A percentile compares a stretch with the other conserved stretches of the same genome.
These are phyloP conservation scores for Neofusicoccum sp. DNA, from an alignment of 2,329 filamentous ascomycete species.

Conservation along the genomic window DNA sequence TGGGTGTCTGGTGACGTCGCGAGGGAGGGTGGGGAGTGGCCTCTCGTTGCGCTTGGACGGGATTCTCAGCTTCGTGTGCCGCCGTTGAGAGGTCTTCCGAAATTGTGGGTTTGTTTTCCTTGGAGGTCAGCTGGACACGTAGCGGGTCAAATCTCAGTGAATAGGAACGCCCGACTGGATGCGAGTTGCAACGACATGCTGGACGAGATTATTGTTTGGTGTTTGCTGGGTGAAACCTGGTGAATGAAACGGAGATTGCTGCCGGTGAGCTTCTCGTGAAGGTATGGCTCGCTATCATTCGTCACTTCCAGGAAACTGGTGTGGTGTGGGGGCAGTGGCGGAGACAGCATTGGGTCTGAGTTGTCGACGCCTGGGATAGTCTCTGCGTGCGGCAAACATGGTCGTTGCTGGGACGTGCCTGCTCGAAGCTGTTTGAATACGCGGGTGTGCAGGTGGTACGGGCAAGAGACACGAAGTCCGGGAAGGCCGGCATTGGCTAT, in stretches of 20 bases:
- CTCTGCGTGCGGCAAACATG: not conserved
- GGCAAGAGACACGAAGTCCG: not conserved
- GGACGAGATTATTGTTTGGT: not conserved
- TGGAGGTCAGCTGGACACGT: not conserved
- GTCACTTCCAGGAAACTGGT: not conserved
- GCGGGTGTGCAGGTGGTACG: slow-evolving; percentile 7
- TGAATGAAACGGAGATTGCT: not conserved
- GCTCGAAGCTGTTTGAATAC: not conserved
- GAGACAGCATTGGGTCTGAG: not conserved
- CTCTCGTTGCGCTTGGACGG: not conserved
- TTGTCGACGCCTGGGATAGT: not conserved
- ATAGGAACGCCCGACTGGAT: not conserved
- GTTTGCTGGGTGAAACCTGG: not conserved
- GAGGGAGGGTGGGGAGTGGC: not conserved
- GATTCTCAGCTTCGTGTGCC: too few relatives aligned
- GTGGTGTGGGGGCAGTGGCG: not conserved
- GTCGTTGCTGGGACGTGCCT: not conserved
- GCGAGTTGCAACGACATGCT: too few relatives aligned
- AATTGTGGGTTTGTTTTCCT: too few relatives aligned
- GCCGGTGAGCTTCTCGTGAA: not conserved
- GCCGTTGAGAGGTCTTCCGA: too few relatives aligned
- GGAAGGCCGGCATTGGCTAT: not conserved
- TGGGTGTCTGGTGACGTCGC: not conserved
- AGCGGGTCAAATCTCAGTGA: not conserved
- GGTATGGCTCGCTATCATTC: not conserved